Evolutionary conservation across 176 grass and related monocot species (phyloP), one percentile per base, ranked within the genome.

Genomic region (Aegilops umbellulata): DNA sequence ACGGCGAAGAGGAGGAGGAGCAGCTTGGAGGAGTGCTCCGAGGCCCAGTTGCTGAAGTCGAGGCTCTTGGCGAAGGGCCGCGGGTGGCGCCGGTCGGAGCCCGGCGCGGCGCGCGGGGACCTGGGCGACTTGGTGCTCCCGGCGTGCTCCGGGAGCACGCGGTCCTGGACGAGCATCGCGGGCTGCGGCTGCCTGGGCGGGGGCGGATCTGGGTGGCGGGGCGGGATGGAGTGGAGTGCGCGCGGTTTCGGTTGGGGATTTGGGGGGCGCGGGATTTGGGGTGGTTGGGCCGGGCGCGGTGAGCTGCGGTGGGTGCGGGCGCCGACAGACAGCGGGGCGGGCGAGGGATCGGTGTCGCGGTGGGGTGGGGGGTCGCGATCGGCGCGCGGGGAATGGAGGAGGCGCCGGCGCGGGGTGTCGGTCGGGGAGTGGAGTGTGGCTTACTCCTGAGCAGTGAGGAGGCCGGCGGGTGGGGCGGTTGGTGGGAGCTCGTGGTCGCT

Each of bases 91-190:
- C 81, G 47, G 86, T 85, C 83, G 29, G 76, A 35, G 7, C 89
- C 90, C 77, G 86, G 82, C 53, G 51, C 82, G 19, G 63, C 82
- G 39, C 86, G 87, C 84, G 82, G 87, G 32, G 90, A 89, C 11
- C 47, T 14, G 74, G 81, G 58, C n/a, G 85, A 23, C 81, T 90
- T 49, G 19, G 14, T 30, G 2, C 13, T 32, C 42, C 65, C 89
- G 60, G 62, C 78, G 78, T 73, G 80, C 78, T 58, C 82, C 67
- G 85, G 87, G 26, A 88, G 82, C 6, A 17, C 6, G 73, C 95
- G 89, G 69, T 92, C 93, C 85, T 98, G 93, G 66, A 98, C 95
- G 47, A 93, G 89, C 95, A 98, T 98, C 84, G 31, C 63, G n/a
- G n/a, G 22, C 74, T 26, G 39, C 35, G 82, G 53, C 34, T 17